Evolutionary conservation across 2,329 filamentous ascomycete species (phyloP), one percentile per base, ranked within the genome.

Genomic region (Fusarium fujikuroi): DNA sequence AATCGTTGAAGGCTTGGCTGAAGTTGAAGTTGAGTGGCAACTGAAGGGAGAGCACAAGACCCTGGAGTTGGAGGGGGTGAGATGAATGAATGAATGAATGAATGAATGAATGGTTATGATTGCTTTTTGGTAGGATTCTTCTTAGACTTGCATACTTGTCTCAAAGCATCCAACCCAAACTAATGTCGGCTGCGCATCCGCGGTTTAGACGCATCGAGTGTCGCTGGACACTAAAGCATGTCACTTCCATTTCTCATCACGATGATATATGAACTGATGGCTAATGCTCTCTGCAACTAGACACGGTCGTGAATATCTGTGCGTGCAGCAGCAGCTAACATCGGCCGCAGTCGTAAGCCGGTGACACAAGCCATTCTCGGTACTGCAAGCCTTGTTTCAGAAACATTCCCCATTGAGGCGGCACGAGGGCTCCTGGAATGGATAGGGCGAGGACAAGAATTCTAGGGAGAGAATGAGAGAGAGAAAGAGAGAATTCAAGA

Each of bases 351-450:
- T n/a, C 25, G 30, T 50, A 61, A 34, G 53, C 47, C 25, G 46
- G 53, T 40, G 18, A 63, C 43, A 58, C 43, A 53, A 61, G 30
- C 25, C 43, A 58, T 59, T 43, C 43, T 46, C 49, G 49, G 39
- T 43, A 59, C 65, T 60, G 60, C 36, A 70, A 70, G 66, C 62
- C 66, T 44, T 71, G 70, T 74, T 74, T 74, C 70, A 71, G 52
- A 69, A 53, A 28, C 59, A 61, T 73, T 74, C 68, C 71, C 49
- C 10, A 47, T 28, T 19, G 32, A 50, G 68, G 39, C 37, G 30
- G 49, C 30, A 50, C 30, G 39, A 47, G 32, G 36, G 36, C 28
- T 9, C 8, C 21, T 72, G 71, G 72, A 74, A 74, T 75, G 72
- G 72, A 47, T 52, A 59, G 32, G 64, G 36, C 30, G 25, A 43